Base-by-base conservation (phyloP, 768 basidiomycete genomes). In the Collybia nuda region DNA sequence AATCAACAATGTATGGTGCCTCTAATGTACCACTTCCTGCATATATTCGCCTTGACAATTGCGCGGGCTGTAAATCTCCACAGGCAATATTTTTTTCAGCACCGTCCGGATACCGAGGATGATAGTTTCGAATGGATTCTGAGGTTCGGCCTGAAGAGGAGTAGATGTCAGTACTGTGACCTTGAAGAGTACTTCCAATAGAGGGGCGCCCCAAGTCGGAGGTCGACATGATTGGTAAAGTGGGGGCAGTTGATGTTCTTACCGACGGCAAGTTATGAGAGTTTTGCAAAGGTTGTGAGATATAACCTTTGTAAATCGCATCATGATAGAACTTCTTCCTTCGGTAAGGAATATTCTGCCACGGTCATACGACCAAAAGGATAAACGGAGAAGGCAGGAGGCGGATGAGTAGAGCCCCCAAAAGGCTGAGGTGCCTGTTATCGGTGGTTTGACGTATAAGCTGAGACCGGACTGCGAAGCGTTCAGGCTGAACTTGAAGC, bases 1-100 rank as follows among this genome's bases (percentile, higher is more conserved):
- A 85, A 52, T 79, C 73, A 53, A 85, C 78, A 44, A 82, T 61
- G 52, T 71, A 80, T 18, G 82, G 82, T 54, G 80, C 75, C 26
- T 74, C 65, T 3, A 40, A 43, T 14, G 77, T 78, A 21, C 82
- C 82, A 21, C 55, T 61, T 9, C 81, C 82, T 7, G 69, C 60
- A 61, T 77, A 80, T 12, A 56, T 56, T 24, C 57, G 55, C 24
- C 24, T 26, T 45, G 40, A 42, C 26, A 49, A 7, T 26, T 3
- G 7, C 24, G 24, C 7, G 24, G 24, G 24, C 24, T 26, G 24
- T 26, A 26, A 26, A 47, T 14, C 23, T 18, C 35, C 17, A 44
- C 40, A 9, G 43, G 40, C 6, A 35, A n/a, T n/a, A 18, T 24
- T 19, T 37, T 40, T 50, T 26, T 26, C 28, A 17, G 18, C 26